Evolutionary conservation across 108 stramenopile species (phyloP).

Genomic region (Cylindrotheca fusiformis): DNA sequence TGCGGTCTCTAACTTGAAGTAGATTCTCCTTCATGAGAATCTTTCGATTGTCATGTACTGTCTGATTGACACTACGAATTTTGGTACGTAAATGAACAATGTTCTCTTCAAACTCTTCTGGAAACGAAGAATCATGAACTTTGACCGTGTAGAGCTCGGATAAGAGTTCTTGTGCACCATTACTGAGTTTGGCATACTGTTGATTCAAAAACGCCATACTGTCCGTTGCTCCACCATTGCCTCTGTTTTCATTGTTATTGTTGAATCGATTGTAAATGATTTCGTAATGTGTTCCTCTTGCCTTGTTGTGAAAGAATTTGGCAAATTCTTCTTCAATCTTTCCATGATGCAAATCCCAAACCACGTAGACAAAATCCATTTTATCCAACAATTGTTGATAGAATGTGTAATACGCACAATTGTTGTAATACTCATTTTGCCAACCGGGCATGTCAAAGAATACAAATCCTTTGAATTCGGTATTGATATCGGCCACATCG

Average conservation of each 20-base stretch:
- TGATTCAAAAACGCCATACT: constrained; percentile 1
- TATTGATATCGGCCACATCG: not conserved
- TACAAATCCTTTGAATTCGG: not conserved
- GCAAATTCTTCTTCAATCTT: not conserved
- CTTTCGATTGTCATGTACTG: not conserved
- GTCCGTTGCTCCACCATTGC: no score
- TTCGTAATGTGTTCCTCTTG: not conserved
- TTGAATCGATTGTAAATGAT: not conserved
- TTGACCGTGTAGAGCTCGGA: not conserved
- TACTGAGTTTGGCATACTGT: not conserved
- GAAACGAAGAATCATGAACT: not conserved
- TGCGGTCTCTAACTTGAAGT: not conserved
- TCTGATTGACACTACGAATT: not conserved
- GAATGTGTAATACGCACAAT: not conserved
- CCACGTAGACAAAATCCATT: not conserved
- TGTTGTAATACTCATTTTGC: not conserved
- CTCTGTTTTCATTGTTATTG: not conserved
- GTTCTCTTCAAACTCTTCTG: not conserved
- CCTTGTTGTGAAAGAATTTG: not conserved
- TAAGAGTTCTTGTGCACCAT: not conserved
- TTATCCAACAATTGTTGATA: not conserved
- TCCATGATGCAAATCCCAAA: constrained; percentile 1
- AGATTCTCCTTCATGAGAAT: not conserved
- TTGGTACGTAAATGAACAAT: not conserved
- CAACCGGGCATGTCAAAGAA: not conserved